Evolutionary conservation across 805 yeast species (phyloP), one percentile per base, ranked within the genome.

Genomic region (Saturnispora diversa): DNA sequence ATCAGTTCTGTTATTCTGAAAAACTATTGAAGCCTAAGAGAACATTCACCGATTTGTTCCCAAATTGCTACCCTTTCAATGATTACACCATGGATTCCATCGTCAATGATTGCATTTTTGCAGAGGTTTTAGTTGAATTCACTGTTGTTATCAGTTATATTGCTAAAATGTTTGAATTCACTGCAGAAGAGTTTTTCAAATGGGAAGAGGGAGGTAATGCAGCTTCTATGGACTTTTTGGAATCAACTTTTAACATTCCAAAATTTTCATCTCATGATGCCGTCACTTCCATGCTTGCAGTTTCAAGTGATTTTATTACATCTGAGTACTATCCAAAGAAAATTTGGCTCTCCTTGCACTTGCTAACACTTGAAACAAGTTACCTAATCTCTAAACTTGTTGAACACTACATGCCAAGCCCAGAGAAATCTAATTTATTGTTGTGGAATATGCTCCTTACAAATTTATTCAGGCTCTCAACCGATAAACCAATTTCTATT

Each of bases 311-410:
- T 8, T 9, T 47, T 5, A 13, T 40, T 72, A 68, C 46, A 70
- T 78, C 25, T 68, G 66, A 38, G 77, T 72, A 47, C 53, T 82
- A 72, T 64, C 90, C 90, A 3, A 68, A 70, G 33, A 71, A 69
- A 23, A 78, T 75, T 50, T 86, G 95, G 95, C 58, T 84, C 6
- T 80, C 92, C 0, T 58, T 84, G 19, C 70, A 75, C 44, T 71
- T 83, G 0, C 48, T 77, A 45, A 59, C 78, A 16, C 65, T 73
- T 21, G 39, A 48, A 31, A 40, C 38, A 3, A 15, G 44, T 13
- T 45, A 22, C 16, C 31, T 39, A 3, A 3, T 42, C 19, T 20
- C 44, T 9, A 29, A 22, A 16, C 17, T 48, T 9, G 59, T 81
- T 63, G 58, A 71, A 5, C 50, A 54, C 7, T 66, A 68, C 38